These are phyloP conservation scores for Pseudogymnoascus sp. DNA, from an alignment of 2,329 filamentous ascomycete species.

Conservation along the genomic window DNA sequence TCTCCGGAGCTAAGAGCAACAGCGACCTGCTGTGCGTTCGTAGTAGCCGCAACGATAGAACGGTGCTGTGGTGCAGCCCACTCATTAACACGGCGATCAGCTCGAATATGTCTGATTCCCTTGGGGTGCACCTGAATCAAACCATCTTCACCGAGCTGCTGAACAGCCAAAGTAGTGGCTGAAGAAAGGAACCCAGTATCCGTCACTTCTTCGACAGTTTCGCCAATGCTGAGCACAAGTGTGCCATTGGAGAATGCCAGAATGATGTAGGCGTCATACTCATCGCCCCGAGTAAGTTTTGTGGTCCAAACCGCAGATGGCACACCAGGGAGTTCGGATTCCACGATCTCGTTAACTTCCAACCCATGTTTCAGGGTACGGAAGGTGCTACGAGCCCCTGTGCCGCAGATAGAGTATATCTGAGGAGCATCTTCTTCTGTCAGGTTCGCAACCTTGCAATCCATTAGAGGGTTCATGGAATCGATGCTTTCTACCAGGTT, in stretches of 20 bases:
- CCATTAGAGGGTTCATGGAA: constrained; percentile 83
- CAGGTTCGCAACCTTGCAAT: constrained; percentile 85
- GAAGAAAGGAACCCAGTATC: constrained; percentile 87
- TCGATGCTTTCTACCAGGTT: constrained; percentile 77
- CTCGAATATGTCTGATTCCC: constrained; percentile 84
- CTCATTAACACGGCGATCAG: constrained; percentile 70
- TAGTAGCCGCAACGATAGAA: constrained; percentile 88
- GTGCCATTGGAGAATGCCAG: constrained; percentile 86
- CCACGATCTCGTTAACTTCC: constrained; percentile 91
- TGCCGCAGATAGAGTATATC: constrained; percentile 87
- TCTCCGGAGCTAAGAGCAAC: constrained; percentile 92
- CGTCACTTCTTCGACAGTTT: constrained; percentile 91
- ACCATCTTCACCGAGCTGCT: constrained; percentile 88
- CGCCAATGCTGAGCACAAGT: constrained; percentile 86
- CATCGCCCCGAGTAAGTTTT: constrained; percentile 70
- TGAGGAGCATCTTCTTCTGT: constrained; percentile 91
- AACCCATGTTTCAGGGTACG: constrained; percentile 87
- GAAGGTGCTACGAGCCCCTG: constrained; percentile 82
- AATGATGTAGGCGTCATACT: constrained; percentile 92
- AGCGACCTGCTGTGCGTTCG: constrained; percentile 87
- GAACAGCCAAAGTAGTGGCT: constrained; percentile 83
- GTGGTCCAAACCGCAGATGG: constrained; percentile 93
- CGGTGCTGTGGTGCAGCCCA: constrained; percentile 91
- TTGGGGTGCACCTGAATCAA: constrained; percentile 94
- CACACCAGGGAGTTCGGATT: constrained; percentile 81